Conservation (phyloP, 257 asterid species). For the Osmanthus fragrans region DNA sequence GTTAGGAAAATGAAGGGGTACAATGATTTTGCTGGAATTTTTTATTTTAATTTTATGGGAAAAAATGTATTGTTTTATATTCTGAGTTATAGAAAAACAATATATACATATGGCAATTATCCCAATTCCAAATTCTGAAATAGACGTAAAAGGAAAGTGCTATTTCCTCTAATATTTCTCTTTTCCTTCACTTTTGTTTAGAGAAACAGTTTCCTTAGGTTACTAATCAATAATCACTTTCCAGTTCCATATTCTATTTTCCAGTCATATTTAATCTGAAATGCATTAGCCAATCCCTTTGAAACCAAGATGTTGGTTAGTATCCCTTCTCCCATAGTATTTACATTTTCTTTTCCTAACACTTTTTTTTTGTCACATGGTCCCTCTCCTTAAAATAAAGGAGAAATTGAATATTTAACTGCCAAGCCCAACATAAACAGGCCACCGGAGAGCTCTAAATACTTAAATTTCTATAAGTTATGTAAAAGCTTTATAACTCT, state of each 20-base stretch:
- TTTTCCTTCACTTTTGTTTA: neutral
- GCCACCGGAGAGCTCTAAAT: neutral
- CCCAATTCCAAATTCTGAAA: neutral
- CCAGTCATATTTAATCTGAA: neutral
- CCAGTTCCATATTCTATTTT: neutral
- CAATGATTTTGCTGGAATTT: neutral
- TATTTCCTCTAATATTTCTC: neutral
- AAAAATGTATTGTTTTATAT: neutral
- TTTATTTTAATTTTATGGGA: neutral
- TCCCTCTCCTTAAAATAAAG: neutral
- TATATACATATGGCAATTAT: neutral
- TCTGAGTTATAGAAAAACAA: neutral
- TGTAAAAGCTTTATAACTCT: neutral
- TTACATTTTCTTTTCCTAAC: neutral
- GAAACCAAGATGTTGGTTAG: neutral
- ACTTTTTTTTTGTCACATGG: neutral
- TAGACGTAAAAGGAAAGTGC: neutral
- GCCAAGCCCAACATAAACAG: neutral
- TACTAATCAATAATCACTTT: neutral
- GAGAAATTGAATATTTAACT: neutral
- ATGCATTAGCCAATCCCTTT: neutral
- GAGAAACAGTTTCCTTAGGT: slow-evolving; percentile 7
- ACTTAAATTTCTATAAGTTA: neutral
- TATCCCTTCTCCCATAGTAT: neutral
- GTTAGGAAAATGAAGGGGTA: neutral